A percentile compares a stretch with the other conserved stretches of the same genome.
Evolutionary conservation across 306 rosid genomes (phyloP).

Genomic region (Sicyos baderoa): DNA sequence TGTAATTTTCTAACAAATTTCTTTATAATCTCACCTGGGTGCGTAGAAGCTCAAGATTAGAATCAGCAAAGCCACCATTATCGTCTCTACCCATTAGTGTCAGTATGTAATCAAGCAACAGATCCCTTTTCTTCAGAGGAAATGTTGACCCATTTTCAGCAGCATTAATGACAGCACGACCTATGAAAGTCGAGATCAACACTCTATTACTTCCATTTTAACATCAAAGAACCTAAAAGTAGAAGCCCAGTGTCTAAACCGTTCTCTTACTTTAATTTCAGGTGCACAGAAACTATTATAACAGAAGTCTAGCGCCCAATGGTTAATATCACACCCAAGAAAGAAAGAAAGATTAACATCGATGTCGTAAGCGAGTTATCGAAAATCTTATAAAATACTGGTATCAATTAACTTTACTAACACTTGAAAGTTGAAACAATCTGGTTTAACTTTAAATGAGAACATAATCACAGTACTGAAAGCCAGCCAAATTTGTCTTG

Average conservation of each 20-base stretch:
- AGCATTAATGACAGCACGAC: conserved; percentile 92
- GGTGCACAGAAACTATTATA: conserved; percentile 10
- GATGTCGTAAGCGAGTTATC: not conserved
- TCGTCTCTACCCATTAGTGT: conserved; percentile 92
- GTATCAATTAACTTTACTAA: not conserved
- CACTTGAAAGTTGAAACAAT: not conserved
- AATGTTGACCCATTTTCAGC: conserved; percentile 83
- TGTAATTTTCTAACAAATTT: conserved; percentile 10
- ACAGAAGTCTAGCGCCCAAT: not conserved
- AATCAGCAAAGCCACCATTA: conserved; percentile 66
- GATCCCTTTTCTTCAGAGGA: conserved; percentile 89
- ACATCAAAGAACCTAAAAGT: conserved; percentile 15
- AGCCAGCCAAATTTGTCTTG: conserved; percentile 4
- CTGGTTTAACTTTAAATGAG: not conserved
- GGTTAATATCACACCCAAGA: conserved; percentile 1
- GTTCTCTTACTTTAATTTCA: conserved; percentile 11
- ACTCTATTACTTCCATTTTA: conserved; percentile 19
- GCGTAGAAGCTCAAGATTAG: conserved; percentile 60
- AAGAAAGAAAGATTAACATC: not conserved
- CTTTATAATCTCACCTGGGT: conserved; percentile 54
- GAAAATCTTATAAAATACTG: not conserved
- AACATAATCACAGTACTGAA: conserved; percentile 1
- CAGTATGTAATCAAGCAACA: conserved; percentile 73
- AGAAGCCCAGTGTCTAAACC: conserved; percentile 4
- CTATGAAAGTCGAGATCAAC: conserved; percentile 33